Base-by-base conservation (phyloP, 1,284 basidiomycete genomes). In the Melampsora occidentalis region DNA sequence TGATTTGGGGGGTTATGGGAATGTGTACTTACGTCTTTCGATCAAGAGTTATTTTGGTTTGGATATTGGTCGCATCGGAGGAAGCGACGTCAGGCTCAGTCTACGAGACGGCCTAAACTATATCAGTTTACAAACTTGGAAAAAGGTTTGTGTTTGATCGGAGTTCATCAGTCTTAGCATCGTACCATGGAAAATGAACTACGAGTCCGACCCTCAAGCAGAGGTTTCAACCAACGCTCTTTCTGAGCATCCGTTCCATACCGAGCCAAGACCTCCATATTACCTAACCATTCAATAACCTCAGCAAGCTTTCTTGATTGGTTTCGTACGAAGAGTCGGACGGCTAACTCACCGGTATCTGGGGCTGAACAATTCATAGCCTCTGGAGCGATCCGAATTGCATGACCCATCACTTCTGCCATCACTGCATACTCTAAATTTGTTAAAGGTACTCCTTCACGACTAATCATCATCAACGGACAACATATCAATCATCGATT, bases 361-460 rank as follows among this genome's bases (percentile, higher is more conserved):
- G 94, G 94, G 5, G 94, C 94, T 53, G 93, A 89, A 84, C 94
- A 97, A 82, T 97, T 97, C 78, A 92, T 89, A 31, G 88, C 88
- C 84, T 97, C 90, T 42, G 93, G 88, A n/a, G 90, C 91, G 68
- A 94, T 85, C 80, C 90, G 90, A 5, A 90, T 89, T 51, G 87
- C 89, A 78, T 94, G 88, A 14, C 95, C 96, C 80, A 97, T 89
- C 77, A 98, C 85, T 84, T 99, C 96, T 57, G 94, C 94, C 89
- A 98, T 96, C 57, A 97, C 90, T 65, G 92, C 93, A 84, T 99
- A 99, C 91, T 98, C 95, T 73, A 99, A 86, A 84, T 98, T 98
- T 35, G 90, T 90, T 79, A 98, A 85, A 18, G 91, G 90, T n/a
- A 93, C 90, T 69, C 96, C 95, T 81, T 89, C 86, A 79, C 91